These are phyloP conservation scores for Periconia sp. DNA, from an alignment of 2,329 filamentous ascomycete genomes.

Conservation along the genomic window DNA sequence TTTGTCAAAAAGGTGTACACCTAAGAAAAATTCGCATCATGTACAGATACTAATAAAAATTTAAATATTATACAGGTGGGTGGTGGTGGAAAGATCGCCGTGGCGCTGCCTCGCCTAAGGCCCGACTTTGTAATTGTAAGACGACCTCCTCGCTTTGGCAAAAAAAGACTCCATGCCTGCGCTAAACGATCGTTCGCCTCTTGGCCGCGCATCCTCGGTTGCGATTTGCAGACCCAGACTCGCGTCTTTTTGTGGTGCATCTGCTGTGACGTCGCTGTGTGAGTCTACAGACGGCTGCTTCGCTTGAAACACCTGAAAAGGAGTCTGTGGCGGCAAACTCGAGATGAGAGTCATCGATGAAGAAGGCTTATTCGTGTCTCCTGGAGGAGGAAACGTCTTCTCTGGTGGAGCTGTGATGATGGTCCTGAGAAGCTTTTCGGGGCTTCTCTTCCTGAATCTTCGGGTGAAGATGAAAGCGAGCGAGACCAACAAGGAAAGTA, in stretches of 20 bases:
- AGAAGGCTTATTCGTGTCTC: neutral
- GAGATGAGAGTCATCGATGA: neutral
- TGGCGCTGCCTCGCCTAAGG: neutral
- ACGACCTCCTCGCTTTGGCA: constrained; percentile 2
- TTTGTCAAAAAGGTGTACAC: neutral
- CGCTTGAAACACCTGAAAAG: neutral
- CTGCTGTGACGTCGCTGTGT: neutral
- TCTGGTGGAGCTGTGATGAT: neutral
- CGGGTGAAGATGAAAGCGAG: neutral
- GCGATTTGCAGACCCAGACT: neutral
- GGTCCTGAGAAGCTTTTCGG: neutral
- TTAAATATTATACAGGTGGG: neutral
- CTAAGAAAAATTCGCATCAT: neutral
- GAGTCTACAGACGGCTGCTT: neutral
- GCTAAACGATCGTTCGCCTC: neutral
- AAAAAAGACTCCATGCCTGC: constrained; percentile 1
- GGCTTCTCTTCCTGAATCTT: neutral
- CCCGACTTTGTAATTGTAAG: constrained; percentile 2
- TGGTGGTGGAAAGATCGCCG: neutral
- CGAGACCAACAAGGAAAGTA: neutral
- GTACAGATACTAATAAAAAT: neutral
- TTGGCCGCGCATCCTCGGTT: neutral
- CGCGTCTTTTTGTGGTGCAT: neutral
- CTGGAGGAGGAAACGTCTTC: neutral
- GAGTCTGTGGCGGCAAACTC: neutral